Conservation (phyloP, 176 grass and related monocot genomes). For the Tillandsia leiboldiana region DNA sequence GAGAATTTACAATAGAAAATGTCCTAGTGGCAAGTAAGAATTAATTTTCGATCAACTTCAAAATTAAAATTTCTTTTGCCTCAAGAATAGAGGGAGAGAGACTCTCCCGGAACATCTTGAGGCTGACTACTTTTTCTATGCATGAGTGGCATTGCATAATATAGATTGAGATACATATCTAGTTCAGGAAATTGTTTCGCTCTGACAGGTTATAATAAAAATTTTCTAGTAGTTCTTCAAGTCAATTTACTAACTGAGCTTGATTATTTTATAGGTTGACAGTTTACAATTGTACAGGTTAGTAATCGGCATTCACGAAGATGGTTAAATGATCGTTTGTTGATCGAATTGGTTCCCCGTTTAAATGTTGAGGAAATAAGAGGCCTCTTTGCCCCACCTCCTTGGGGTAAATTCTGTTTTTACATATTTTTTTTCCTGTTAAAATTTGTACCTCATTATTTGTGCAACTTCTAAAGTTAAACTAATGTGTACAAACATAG, state of each 20-base stretch:
- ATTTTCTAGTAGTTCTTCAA: neutral
- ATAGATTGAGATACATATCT: neutral
- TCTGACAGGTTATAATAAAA: neutral
- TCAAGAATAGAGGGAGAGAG: too few relatives aligned
- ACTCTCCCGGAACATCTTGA: too few relatives aligned
- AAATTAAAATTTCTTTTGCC: too few relatives aligned
- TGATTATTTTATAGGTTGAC: slow-evolving; percentile 7
- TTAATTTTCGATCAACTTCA: too few relatives aligned
- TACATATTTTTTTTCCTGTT: neutral
- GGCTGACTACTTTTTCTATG: neutral
- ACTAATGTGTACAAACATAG: neutral
- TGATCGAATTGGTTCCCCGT: slow-evolving; percentile 74
- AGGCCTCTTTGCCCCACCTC: slow-evolving; percentile 92
- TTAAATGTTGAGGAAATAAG: slow-evolving; percentile 91
- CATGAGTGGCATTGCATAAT: neutral
- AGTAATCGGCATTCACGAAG: slow-evolving; percentile 73
- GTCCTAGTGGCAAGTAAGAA: too few relatives aligned
- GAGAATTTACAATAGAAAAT: too few relatives aligned
- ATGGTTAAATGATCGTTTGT: slow-evolving; percentile 83
- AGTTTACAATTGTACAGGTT: slow-evolving; percentile 42
- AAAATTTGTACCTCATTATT: neutral
- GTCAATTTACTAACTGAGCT: neutral
- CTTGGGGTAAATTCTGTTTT: slow-evolving; percentile 44
- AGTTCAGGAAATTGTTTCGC: neutral
- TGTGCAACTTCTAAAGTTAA: neutral